Conservation (phyloP, 805 yeast genomes). For the Lachancea dasiensis region DNA sequence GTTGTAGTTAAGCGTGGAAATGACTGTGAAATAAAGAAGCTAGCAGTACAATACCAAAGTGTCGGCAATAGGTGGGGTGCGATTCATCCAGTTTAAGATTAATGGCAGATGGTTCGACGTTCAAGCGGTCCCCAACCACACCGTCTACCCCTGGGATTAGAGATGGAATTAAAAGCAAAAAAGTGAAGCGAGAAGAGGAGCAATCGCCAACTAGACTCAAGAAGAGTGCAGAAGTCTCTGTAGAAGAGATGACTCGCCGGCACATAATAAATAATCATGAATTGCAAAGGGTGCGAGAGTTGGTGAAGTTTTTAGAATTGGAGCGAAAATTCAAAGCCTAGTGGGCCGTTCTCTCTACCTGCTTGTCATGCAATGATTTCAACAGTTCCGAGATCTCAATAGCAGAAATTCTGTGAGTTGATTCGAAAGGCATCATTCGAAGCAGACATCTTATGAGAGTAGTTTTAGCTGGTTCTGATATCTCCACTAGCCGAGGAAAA, state of each 20-base stretch:
- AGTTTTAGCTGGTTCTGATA: slow-evolving; percentile 10
- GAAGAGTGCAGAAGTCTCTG: slow-evolving; percentile 4
- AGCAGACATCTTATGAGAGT: slow-evolving; percentile 33
- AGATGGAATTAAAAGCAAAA: slow-evolving; percentile 7
- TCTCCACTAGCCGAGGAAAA: slow-evolving; percentile 22
- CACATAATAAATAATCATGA: slow-evolving; percentile 18
- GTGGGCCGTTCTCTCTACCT: no score
- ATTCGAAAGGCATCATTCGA: slow-evolving; percentile 41
- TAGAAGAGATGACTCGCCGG: slow-evolving; percentile 13
- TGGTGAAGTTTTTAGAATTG: slow-evolving; percentile 22
- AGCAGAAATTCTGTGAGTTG: slow-evolving; percentile 43
- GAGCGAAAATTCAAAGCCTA: slow-evolving; percentile 14
- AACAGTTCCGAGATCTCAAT: slow-evolving; percentile 33
- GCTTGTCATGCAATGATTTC: background rate
- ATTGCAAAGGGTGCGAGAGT: slow-evolving; percentile 15
- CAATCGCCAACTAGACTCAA: slow-evolving; percentile 16
- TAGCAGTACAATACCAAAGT: no score
- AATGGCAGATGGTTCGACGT: slow-evolving; percentile 9
- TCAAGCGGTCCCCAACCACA: slow-evolving; percentile 18
- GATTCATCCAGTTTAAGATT: background rate
- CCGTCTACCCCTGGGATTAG: slow-evolving; percentile 15
- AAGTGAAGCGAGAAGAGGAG: slow-evolving; percentile 8
- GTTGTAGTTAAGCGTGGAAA: no score
- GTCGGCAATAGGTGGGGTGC: no score
- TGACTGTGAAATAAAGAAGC: no score